Conservation (phyloP, 768 basidiomycete species). For the Boletus tomentosulus region DNA sequence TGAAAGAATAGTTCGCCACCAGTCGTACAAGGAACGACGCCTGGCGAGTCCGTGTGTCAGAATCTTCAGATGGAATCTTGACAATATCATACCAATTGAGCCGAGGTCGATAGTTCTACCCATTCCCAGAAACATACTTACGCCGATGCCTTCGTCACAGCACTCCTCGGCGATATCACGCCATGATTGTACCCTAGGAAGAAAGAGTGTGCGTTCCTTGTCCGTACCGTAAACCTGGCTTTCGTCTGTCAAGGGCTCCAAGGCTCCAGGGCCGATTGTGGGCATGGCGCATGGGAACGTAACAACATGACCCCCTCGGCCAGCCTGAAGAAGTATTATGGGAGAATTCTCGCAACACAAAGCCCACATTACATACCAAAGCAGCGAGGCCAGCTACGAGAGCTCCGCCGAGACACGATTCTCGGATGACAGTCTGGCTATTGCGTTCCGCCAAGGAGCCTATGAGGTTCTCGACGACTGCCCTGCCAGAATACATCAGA, state of each 20-base stretch:
- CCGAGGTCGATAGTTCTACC: slow-evolving; percentile 79
- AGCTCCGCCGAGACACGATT: slow-evolving; percentile 76
- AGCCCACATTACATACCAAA: slow-evolving; percentile 45
- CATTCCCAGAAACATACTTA: slow-evolving; percentile 85
- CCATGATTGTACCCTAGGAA: slow-evolving; percentile 78
- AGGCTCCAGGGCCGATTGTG: slow-evolving; percentile 66
- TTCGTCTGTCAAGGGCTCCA: slow-evolving; percentile 57
- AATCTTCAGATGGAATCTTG: not conserved
- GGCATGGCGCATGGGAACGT: slow-evolving; percentile 70
- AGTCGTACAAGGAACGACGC: slow-evolving; percentile 62
- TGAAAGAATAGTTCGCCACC: slow-evolving; percentile 93
- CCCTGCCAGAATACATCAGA: slow-evolving; percentile 35
- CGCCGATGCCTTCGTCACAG: slow-evolving; percentile 84
- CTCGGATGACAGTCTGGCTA: slow-evolving; percentile 40
- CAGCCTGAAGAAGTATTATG: slow-evolving; percentile 39
- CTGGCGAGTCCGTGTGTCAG: slow-evolving; percentile 31
- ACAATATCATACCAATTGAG: slow-evolving; percentile 59
- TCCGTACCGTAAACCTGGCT: slow-evolving; percentile 72
- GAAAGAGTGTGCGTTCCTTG: slow-evolving; percentile 79
- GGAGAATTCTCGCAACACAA: slow-evolving; percentile 11
- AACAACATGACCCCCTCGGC: slow-evolving; percentile 73
- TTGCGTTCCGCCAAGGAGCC: slow-evolving; percentile 61
- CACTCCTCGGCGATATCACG: slow-evolving; percentile 81
- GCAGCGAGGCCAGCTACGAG: slow-evolving; percentile 68
- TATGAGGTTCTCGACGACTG: slow-evolving; percentile 64